Base-by-base conservation (phyloP, 805 yeast species). In the Kazachstania taianensis region DNA sequence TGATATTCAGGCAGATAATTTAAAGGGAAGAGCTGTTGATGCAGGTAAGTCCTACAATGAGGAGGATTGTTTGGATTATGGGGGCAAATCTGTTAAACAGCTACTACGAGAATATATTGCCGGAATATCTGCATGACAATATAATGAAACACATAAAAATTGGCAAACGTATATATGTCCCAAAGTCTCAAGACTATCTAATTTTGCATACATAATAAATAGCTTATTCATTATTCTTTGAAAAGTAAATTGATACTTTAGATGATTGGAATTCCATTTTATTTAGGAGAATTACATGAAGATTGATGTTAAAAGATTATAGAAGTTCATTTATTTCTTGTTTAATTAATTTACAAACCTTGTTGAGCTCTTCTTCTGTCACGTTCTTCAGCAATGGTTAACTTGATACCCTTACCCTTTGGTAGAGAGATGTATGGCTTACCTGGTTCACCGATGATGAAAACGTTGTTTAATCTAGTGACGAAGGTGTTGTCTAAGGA, bases 361-460 rank as follows among this genome's bases (percentile, higher is more conserved):
- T 65, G 68, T 66, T 75, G 81, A 63, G 89, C 86, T 73, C 95
- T 82, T 73, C 94, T 87, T 78, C 87, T 78, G 83, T 86, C 96
- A 73, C 96, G 85, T 79, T 86, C 96, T 75, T 86, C 96, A 63
- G 95, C 74, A 66, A 86, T 86, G 61, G 89, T 66, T 65, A 86
- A 78, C 78, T 86, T 86, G 70, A 86, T 81, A 81, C 96, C 96
- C 80, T 86, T 86, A 74, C 96, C 96, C 89, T 85, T 86, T 74
- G 96, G 96, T 69, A 86, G 75, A 45, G 94, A 83, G 64, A 86
- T 75, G 76, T 75, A 76, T 63, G 96, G 94, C 74, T 83, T 85
- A 70, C 83, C 81, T 61, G 86, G 86, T 73, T 86, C 94, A 70
- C 96, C 96, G 62, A 86, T 79, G 62, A 86, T 81, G 70, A 86